Evolutionary conservation across 768 basidiomycete genomes (phyloP), one percentile per base, ranked within the genome.

Genomic region (Lyophyllum shimeji): DNA sequence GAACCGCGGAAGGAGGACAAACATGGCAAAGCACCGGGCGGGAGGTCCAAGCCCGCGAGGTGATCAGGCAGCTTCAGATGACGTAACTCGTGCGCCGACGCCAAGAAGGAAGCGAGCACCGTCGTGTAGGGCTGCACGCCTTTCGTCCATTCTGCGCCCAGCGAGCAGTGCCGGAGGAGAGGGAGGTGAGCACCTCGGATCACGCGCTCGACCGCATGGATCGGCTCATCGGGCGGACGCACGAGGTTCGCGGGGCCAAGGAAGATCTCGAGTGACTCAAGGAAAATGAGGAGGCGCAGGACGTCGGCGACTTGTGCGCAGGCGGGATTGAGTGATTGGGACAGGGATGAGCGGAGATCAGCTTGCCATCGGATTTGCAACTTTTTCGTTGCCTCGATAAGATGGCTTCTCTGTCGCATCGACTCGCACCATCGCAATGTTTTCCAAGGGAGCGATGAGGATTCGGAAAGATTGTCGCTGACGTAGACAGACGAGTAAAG

Each of bases 1-100:
- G 79, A 76, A 55, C 86, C 86, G 53, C 83, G 82, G 76, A 86
- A 87, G 50, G 76, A 76, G 12, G 74, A 61, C 21, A 89, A 76
- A 46, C 58, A 59, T 4, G 82, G 81, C 18, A 87, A 71, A 50
- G 79, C 77, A 53, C 63, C 53, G n/a, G 74, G 63, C 7, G 74
- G 69, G 25, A 84, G 70, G 50, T 63, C 57, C 25, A 85, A 70
- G 7, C 72, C 63, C 31, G 74, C 62, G 55, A 73, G 71, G 58
- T 78, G 74, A 66, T 81, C 80, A n/a, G 71, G 69, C 37, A 83
- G 66, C 57, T 74, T 73, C 48, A 83, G 74, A 54, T 80, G 75
- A 43, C 69, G 76, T 54, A 86, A 66, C 1, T 68, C 62, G 12
- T 75, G 73, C 45, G 75, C 67, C 9, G 71, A 66, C 21, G 69